Percentiles rank a stretch among this genome's conserved stretches.
These are phyloP conservation scores for Zymoseptoria crescenta DNA, from an alignment of 2,329 filamentous ascomycete genomes.

Conservation along the genomic window DNA sequence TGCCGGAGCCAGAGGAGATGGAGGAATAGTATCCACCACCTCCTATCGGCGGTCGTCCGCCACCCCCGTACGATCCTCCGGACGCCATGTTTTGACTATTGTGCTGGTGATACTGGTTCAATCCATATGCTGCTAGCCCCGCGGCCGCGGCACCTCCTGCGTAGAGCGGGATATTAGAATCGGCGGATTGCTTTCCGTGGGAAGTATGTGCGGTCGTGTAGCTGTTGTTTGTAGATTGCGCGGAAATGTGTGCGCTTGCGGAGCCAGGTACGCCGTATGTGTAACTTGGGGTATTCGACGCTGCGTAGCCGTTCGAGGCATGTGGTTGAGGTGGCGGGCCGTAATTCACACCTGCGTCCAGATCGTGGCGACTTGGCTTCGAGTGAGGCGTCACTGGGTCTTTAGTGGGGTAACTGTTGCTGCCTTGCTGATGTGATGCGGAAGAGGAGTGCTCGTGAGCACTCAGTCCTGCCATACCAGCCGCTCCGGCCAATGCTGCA, in stretches of 20 bases:
- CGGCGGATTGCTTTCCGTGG: conserved; percentile 37
- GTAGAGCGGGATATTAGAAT: conserved; percentile 38
- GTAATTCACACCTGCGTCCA: conserved; percentile 16
- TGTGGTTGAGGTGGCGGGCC: conserved; percentile 4
- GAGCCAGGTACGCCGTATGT: neutral
- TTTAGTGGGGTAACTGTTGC: conserved; percentile 7
- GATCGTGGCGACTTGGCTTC: conserved; percentile 10
- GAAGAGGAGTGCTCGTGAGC: conserved; percentile 9
- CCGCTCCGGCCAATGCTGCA: conserved; percentile 32
- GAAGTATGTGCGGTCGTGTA: conserved; percentile 13
- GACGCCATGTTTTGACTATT: conserved; percentile 12
- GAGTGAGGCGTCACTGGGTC: conserved; percentile 2
- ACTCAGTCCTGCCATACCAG: conserved; percentile 34
- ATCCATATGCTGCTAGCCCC: conserved; percentile 33
- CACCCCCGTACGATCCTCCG: conserved; percentile 11
- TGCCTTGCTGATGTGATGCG: conserved; percentile 12
- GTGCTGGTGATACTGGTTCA: conserved; percentile 34
- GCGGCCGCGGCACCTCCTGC: conserved; percentile 40
- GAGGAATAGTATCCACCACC: conserved; percentile 11
- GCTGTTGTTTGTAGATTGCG: conserved; percentile 2
- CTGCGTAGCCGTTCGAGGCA: conserved; percentile 5
- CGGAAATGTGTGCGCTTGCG: neutral
- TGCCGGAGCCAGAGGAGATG: conserved; percentile 6
- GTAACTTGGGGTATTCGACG: neutral
- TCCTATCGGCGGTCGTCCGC: conserved; percentile 5